Evolutionary conservation across 345 rosid species (phyloP), one percentile per base, ranked within the genome.

Genomic region (Carallia pectinifolia): DNA sequence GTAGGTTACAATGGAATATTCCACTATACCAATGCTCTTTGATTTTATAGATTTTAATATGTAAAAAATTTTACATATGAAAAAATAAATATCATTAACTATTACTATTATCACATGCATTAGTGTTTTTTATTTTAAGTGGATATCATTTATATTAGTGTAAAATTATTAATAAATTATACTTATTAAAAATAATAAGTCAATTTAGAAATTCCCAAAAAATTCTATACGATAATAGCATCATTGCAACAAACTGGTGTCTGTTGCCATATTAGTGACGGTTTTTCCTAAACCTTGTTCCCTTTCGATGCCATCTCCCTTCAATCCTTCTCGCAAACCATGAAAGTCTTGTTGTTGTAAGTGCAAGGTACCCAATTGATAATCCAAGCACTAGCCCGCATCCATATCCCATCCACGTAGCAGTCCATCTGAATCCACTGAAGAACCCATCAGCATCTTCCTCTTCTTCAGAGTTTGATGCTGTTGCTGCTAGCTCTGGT

Each of bases 391-490:
- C 7, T 0, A 37, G 12, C 19, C 74, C 77, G 23, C 39, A 40
- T 68, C 67, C 74, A 68, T 67, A 75, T 5, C 74, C 77, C 6
- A 72, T 59, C 3, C 62, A 18, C 2, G 60, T 56, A 27, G 55
- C 62, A 47, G 10, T 68, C 79, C 74, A 71, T 6, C 40, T 67
- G n/a, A 71, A 71, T 17, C 68, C 30, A 0, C 16, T 12, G 34
- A 16, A 44, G 50, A 10, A 44, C 50, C 50, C 18, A 0, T 15
- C 3, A 8, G 53, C 71, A 17, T 67, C 37, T 17, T 74, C 67
- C 5, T 3, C 54, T 8, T 38, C 1, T 8, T 38, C 1, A 0
- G 30, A 36, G 13, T 18, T 23, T 23, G 62, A 0, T 5, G 5
- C 23, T 23, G 62, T 0, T 5, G 5, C 23, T 4, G 66, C 64